Conservation (phyloP, 2,329 filamentous ascomycete species). For the Orbilia brochopaga region DNA sequence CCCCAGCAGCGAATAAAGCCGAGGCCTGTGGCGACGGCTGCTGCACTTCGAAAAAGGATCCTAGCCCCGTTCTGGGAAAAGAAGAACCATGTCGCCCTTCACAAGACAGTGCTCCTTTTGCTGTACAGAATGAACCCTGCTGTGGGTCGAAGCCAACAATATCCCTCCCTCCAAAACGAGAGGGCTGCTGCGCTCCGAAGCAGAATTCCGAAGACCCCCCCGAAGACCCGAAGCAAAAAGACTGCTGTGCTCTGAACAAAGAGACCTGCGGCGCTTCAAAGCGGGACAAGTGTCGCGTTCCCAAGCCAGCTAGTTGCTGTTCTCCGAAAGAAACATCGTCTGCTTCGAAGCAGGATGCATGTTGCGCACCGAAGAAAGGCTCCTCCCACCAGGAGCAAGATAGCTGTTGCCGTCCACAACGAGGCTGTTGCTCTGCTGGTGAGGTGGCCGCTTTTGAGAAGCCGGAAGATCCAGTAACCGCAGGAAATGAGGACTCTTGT, state of each 20-base stretch:
- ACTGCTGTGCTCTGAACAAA: not conserved
- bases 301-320: not conserved
- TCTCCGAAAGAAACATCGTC: no score
- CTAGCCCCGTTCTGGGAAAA: not conserved
- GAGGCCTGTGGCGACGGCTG: no score
- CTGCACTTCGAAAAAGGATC: no score
- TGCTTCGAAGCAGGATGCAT: no score
- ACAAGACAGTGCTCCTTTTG: not conserved
- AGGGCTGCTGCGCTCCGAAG: slow-evolving; percentile 1
- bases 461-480: no score
- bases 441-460: not conserved
- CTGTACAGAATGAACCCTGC: not conserved
- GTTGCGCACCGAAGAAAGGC: no score
- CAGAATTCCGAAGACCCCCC: not conserved
- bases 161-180: slow-evolving; percentile 1
- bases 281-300: not conserved
- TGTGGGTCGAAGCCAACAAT: not conserved
- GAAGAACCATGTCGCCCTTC: not conserved
- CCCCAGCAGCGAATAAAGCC: not conserved
- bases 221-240: not conserved
- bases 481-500: not conserved
- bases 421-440: not conserved
- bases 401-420: not conserved
- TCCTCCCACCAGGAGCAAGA: not conserved
- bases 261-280: not conserved